phyloP scores from a whole-genome alignment of 208 protist species.

The Crithidia bombi region DNA sequence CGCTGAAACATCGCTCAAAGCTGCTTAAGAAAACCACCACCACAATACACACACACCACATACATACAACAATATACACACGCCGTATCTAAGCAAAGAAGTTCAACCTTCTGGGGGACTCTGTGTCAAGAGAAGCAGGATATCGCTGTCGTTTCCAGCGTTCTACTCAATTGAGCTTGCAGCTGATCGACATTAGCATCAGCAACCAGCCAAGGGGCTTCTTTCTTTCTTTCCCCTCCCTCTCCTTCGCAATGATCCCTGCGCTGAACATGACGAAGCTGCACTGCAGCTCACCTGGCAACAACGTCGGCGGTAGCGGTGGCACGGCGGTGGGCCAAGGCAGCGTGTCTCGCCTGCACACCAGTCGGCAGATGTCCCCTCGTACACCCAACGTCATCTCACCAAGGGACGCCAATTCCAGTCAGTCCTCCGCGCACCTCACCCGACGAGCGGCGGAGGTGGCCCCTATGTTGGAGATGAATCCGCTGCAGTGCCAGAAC shows the following conservation, averaged over 20 bases:
- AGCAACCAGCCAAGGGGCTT: no score
- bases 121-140: no score
- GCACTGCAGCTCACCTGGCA: neutral
- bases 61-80: no score
- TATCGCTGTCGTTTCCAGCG: no score
- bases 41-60: no score
- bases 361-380: constrained; percentile 28
- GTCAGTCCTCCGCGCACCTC: constrained; percentile 33
- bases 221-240: constrained; percentile 12
- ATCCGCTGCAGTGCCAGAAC: constrained; percentile 57
- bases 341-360: constrained; percentile 13
- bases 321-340: neutral
- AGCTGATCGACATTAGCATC: no score
- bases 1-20: no score
- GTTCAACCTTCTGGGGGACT: no score
- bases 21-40: no score
- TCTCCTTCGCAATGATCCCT: constrained; percentile 46
- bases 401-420: constrained; percentile 23
- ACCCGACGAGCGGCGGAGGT: constrained; percentile 59
- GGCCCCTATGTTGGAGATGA: constrained; percentile 52
- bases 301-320: neutral
- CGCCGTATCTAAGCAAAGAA: no score
- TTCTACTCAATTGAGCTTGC: no score
- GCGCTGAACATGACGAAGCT: constrained; percentile 46
- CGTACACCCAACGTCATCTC: constrained; percentile 23